These are phyloP conservation scores for Fragilaria radians DNA, from an alignment of 108 stramenopile genomes.

Conservation along the genomic window DNA sequence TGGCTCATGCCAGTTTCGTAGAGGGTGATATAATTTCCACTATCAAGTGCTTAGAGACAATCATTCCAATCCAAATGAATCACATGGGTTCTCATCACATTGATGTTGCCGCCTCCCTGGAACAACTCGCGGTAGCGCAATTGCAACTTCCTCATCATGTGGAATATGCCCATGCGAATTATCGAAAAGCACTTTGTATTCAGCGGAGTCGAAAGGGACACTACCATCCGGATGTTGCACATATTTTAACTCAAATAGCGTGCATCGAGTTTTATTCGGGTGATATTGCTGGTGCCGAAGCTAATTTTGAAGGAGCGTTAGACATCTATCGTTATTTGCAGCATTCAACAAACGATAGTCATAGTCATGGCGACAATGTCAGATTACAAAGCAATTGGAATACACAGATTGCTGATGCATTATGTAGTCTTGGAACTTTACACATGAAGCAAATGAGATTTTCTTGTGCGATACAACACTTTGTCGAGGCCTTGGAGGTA, in stretches of 20 bases:
- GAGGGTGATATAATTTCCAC: not conserved
- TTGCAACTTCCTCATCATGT: not conserved
- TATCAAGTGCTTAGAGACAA: not conserved
- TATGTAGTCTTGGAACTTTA: conserved; percentile 44
- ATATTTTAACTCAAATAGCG: conserved; percentile 30
- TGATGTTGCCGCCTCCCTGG: not conserved
- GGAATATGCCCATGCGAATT: not conserved
- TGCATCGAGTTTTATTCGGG: conserved; percentile 39
- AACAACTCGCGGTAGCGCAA: not conserved
- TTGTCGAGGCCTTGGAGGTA: conserved; percentile 35
- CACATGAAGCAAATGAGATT: conserved; percentile 32
- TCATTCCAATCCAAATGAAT: not conserved
- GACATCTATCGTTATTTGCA: conserved; percentile 31
- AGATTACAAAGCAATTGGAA: conserved; percentile 20
- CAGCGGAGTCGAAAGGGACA: not conserved
- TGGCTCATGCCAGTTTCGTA: not conserved
- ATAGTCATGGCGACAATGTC: no score
- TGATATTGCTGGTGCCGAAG: conserved; percentile 36
- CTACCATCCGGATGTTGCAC: conserved; percentile 19
- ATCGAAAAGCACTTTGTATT: not conserved
- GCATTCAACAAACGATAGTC: not conserved
- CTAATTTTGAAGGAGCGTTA: conserved; percentile 40
- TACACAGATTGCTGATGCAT: conserved; percentile 30
- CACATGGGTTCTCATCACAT: not conserved
- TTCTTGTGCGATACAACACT: conserved; percentile 23